These are phyloP conservation scores for Aspergillus amoenus DNA, from an alignment of 2,329 filamentous ascomycete genomes.

Conservation along the genomic window DNA sequence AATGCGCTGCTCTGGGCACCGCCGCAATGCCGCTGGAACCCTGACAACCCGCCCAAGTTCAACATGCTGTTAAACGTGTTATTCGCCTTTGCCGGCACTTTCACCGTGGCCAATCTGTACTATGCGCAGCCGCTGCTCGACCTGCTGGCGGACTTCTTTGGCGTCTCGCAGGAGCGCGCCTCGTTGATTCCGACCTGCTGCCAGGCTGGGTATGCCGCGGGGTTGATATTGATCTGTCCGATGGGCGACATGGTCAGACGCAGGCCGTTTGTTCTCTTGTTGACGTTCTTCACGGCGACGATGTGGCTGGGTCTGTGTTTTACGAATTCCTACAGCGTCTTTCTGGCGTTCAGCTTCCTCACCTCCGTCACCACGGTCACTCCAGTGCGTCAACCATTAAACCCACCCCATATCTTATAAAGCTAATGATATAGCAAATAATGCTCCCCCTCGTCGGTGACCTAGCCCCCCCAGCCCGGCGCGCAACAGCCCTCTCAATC, in stretches of 20 bases:
- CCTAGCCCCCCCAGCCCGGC: conserved; percentile 67
- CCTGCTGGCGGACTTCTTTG: conserved; percentile 69
- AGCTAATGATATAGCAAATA: conserved; percentile 47
- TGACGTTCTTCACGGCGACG: conserved; percentile 68
- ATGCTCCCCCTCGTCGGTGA: conserved; percentile 82
- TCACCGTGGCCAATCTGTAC: conserved; percentile 72
- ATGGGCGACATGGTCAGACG: conserved; percentile 69
- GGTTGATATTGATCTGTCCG: conserved; percentile 72
- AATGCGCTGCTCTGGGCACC: conserved; percentile 59
- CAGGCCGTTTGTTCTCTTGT: conserved; percentile 65
- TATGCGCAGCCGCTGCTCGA: conserved; percentile 80
- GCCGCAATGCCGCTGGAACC: conserved; percentile 66
- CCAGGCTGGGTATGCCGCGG: conserved; percentile 76
- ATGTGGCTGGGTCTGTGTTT: conserved; percentile 69
- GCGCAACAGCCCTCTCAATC: conserved; percentile 69
- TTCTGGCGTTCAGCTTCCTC: conserved; percentile 70
- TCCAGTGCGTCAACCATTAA: conserved; percentile 40
- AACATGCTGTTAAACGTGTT: conserved; percentile 68
- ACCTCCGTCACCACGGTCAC: conserved; percentile 78
- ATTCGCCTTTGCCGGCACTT: conserved; percentile 56
- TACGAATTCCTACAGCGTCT: conserved; percentile 63
- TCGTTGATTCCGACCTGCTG: conserved; percentile 70
- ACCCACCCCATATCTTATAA: too few species aligned
- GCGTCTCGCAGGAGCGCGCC: conserved; percentile 67
- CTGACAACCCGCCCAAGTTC: conserved; percentile 65